Conservation (phyloP, 2,329 filamentous ascomycete genomes). For the Cladosporium oxysporum region DNA sequence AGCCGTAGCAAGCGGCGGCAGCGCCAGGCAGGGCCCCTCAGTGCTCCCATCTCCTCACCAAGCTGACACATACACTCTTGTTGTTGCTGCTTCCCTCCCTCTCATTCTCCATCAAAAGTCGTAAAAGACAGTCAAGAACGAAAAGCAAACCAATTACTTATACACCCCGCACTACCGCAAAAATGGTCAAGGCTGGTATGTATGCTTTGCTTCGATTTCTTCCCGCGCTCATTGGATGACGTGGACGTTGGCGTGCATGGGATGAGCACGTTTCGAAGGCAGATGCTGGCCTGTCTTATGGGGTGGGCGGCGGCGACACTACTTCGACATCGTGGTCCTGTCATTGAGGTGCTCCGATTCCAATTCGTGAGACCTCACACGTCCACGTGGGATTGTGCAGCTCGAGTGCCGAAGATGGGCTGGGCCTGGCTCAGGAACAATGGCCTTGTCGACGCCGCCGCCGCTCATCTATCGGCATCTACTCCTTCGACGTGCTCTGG, state of each 20-base stretch:
- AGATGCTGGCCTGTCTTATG: slow-evolving; percentile 17
- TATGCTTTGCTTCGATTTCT: slow-evolving; percentile 35
- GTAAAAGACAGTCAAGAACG: slow-evolving; percentile 12
- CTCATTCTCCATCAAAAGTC: slow-evolving; percentile 3
- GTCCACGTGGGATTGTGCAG: slow-evolving; percentile 1
- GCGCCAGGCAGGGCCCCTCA: neutral
- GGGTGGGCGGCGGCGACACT: neutral
- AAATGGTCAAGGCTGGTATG: slow-evolving; percentile 98
- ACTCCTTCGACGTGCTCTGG: neutral
- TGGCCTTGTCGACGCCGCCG: neutral
- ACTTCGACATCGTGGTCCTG: slow-evolving; percentile 13
- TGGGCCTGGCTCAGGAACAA: neutral
- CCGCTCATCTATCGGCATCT: neutral
- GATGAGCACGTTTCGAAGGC: slow-evolving; percentile 37
- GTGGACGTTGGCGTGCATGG: slow-evolving; percentile 40
- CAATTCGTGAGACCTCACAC: neutral
- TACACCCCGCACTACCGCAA: slow-evolving; percentile 58
- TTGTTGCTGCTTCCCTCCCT: neutral
- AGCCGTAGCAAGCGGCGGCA: neutral
- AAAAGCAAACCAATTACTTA: slow-evolving; percentile 21
- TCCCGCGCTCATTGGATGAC: slow-evolving; percentile 17
- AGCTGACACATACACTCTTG: neutral
- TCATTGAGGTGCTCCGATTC: slow-evolving; percentile 15
- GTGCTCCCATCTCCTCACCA: neutral
- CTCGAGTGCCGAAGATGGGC: neutral